Percentiles rank a stretch among this genome's conserved stretches.
These are phyloP conservation scores for Didymella arachidicola DNA, from an alignment of 2,329 filamentous ascomycete genomes.

Conservation along the genomic window DNA sequence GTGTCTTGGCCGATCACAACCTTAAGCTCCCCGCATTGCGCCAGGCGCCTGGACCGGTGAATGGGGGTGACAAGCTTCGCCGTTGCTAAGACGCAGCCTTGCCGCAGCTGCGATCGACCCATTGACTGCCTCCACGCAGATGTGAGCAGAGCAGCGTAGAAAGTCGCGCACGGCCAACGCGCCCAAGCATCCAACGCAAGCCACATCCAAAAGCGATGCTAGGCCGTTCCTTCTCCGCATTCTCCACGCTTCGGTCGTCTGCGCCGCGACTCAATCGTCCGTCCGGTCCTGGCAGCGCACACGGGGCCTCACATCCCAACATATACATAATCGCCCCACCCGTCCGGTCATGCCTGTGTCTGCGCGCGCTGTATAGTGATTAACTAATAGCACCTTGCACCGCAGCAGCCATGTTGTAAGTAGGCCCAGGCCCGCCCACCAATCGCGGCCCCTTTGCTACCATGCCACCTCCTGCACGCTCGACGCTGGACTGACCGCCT, in stretches of 20 bases:
- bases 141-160: not conserved
- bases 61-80: constrained; percentile 9
- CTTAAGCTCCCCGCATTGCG: constrained; percentile 22
- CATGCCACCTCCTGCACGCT: constrained; percentile 20
- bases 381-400: constrained; percentile 37
- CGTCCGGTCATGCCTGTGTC: constrained; percentile 20
- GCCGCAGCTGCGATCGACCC: not conserved
- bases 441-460: constrained; percentile 33
- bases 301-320: constrained; percentile 11
- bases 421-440: constrained; percentile 31
- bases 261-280: constrained; percentile 4
- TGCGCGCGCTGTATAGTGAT: constrained; percentile 25
- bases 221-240: constrained; percentile 23
- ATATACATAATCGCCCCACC: constrained; percentile 13
- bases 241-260: constrained; percentile 21
- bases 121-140: not conserved
- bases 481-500: constrained; percentile 36
- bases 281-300: constrained; percentile 19
- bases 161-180: constrained; percentile 11
- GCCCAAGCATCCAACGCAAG: constrained; percentile 20
- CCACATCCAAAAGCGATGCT: constrained; percentile 21
- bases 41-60: constrained; percentile 10
- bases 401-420: constrained; percentile 49
- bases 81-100: constrained; percentile 9
- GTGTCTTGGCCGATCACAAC: constrained; percentile 18